These are phyloP conservation scores for Cadophora sp. DNA, from an alignment of 2,329 filamentous ascomycete genomes.

Conservation along the genomic window DNA sequence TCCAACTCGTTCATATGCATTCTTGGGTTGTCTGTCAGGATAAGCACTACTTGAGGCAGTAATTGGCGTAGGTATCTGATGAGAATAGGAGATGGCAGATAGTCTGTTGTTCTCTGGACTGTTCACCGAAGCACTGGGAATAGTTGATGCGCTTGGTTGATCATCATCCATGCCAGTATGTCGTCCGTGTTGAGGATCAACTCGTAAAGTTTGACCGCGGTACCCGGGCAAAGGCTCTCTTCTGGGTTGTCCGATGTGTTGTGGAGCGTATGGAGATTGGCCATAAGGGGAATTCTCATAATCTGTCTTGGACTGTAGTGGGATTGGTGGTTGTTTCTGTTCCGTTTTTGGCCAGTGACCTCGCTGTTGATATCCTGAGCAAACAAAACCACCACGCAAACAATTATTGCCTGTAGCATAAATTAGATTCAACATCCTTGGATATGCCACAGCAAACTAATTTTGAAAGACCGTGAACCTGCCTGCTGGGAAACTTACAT, in stretches of 20 bases:
- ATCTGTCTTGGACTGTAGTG: conserved; percentile 83
- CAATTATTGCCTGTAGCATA: conserved; percentile 78
- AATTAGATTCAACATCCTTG: conserved; percentile 22
- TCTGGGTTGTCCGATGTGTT: conserved; percentile 45
- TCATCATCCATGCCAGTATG: conserved; percentile 64
- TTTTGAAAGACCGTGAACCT: not conserved
- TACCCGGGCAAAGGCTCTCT: conserved; percentile 65
- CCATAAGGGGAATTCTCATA: conserved; percentile 60
- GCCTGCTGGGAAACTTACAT: conserved; percentile 65
- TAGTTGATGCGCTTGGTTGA: conserved; percentile 63
- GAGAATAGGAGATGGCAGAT: conserved; percentile 59
- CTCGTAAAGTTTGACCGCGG: conserved; percentile 66
- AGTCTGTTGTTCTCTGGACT: conserved; percentile 66
- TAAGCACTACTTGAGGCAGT: conserved; percentile 56
- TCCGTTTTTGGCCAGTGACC: conserved; percentile 81
- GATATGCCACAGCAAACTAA: conserved; percentile 3
- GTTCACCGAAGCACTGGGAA: conserved; percentile 62
- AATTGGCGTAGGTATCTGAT: conserved; percentile 65
- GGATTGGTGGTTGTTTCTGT: conserved; percentile 70
- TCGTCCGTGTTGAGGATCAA: conserved; percentile 65
- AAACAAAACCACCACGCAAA: conserved; percentile 85
- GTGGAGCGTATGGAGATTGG: conserved; percentile 60
- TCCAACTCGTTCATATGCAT: conserved; percentile 65
- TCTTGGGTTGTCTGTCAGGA: conserved; percentile 50
- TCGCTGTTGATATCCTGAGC: conserved; percentile 86